Percentiles rank a stretch among this genome's conserved stretches.
Evolutionary conservation across 192 early-diverging fungal genomes (phyloP).

Genomic region (Backusella sp.): DNA sequence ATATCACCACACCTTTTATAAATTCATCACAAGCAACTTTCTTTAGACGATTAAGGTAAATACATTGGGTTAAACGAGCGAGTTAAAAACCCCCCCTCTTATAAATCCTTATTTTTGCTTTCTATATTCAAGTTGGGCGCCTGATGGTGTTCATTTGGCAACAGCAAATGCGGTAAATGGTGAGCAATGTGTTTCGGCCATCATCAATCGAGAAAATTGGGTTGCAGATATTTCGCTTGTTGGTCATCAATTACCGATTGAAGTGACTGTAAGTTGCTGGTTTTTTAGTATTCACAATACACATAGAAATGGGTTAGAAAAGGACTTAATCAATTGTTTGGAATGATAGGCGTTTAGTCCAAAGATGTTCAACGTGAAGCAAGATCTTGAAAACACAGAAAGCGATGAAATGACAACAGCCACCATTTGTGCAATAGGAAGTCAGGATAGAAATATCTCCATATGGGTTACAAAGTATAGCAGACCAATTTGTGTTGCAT

Average conservation of each 20-base stretch:
- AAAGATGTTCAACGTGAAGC: slow-evolving; percentile 56
- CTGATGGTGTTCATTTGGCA: slow-evolving; percentile 91
- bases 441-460: slow-evolving; percentile 84
- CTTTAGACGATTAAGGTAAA: slow-evolving; percentile 80
- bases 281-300: not conserved
- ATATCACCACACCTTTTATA: slow-evolving; percentile 70
- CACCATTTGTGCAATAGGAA: slow-evolving; percentile 82
- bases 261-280: slow-evolving; percentile 65
- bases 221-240: slow-evolving; percentile 75
- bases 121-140: slow-evolving; percentile 76
- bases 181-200: slow-evolving; percentile 72
- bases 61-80: not conserved
- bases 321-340: not conserved
- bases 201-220: slow-evolving; percentile 81
- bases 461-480: slow-evolving; percentile 84
- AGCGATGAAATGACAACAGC: slow-evolving; percentile 37
- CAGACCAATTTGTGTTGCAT: slow-evolving; percentile 67
- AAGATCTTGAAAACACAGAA: slow-evolving; percentile 20
- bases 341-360: slow-evolving; percentile 69
- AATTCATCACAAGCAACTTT: slow-evolving; percentile 86
- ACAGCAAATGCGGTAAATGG: slow-evolving; percentile 88
- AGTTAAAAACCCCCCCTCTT: too few species aligned
- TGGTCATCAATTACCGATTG: slow-evolving; percentile 85
- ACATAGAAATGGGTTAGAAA: too few species aligned
- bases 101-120: not conserved